Evolutionary conservation across 2,329 filamentous ascomycete species (phyloP).

Genomic region (Pseudovirgaria hyperparasitica): DNA sequence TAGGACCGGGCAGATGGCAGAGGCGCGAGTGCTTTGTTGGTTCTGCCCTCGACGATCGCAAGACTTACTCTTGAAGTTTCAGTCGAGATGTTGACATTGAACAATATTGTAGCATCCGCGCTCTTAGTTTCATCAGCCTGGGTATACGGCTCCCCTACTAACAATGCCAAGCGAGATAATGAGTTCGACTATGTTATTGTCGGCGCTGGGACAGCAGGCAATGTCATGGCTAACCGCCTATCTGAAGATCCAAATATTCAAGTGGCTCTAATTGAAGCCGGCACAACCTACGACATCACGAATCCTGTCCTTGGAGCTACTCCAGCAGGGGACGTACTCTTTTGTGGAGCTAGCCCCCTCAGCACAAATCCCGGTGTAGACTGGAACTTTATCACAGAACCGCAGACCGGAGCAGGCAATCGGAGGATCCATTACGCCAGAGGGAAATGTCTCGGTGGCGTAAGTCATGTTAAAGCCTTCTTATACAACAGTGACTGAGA

Average conservation of each 20-base stretch:
- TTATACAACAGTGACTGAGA: not conserved
- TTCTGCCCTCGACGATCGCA: too few species aligned
- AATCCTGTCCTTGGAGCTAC: conserved; percentile 10
- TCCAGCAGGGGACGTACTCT: conserved; percentile 12
- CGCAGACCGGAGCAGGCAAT: conserved; percentile 12
- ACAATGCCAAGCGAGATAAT: too few species aligned
- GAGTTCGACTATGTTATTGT: too few species aligned
- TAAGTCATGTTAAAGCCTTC: not conserved
- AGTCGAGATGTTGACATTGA: too few species aligned
- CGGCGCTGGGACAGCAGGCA: conserved; percentile 15
- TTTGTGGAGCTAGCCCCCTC: conserved; percentile 7
- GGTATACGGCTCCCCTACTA: too few species aligned
- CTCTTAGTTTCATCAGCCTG: too few species aligned
- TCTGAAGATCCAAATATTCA: conserved; percentile 7
- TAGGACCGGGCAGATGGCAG: too few species aligned
- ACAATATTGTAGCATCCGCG: too few species aligned
- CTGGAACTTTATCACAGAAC: conserved; percentile 17
- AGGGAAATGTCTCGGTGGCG: conserved; percentile 19
- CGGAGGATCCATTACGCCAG: conserved; percentile 13
- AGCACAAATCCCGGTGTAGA: conserved; percentile 15
- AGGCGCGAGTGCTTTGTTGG: too few species aligned
- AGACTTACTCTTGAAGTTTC: too few species aligned
- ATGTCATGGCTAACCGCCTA: conserved; percentile 11
- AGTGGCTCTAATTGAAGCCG: conserved; percentile 19
- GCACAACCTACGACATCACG: conserved; percentile 20